Percentiles rank a stretch among this genome's conserved stretches.
Conservation (phyloP, 2,329 filamentous ascomycete genomes). For the Albophoma yamanashiensis region DNA sequence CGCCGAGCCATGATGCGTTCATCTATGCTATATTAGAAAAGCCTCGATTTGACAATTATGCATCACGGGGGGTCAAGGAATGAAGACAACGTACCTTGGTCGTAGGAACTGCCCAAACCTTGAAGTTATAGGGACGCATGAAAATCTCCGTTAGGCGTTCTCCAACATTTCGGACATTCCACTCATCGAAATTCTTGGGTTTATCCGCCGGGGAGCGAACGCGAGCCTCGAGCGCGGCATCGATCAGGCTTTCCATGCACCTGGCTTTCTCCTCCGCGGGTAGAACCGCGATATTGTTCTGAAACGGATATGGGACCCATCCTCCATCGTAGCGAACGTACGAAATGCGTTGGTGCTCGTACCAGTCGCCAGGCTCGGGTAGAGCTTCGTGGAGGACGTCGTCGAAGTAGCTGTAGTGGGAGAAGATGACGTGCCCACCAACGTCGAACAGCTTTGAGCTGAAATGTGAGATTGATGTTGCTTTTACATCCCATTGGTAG, state of each 20-base stretch:
- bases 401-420: constrained; percentile 99
- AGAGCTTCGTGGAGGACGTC: constrained; percentile 97
- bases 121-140: constrained; percentile 99
- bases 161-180: constrained; percentile 90
- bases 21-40: constrained; percentile 46
- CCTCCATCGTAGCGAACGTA: constrained; percentile 94
- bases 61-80: background rate
- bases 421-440: constrained; percentile 97
- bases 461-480: constrained; percentile 4
- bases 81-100: constrained; percentile 60
- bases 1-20: constrained; percentile 97
- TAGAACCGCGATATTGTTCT: constrained; percentile 99
- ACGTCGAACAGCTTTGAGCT: constrained; percentile 81
- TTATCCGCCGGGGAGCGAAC: constrained; percentile 65
- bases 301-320: constrained; percentile 99
- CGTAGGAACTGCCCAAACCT: constrained; percentile 98
- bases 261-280: constrained; percentile 94
- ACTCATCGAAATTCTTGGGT: constrained; percentile 96
- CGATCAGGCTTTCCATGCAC: constrained; percentile 91
- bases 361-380: constrained; percentile 91
- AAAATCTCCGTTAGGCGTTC: constrained; percentile 85
- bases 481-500: background rate
- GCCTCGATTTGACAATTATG: background rate
- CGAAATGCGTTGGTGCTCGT: constrained; percentile 93
- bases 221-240: constrained; percentile 78